Base-by-base conservation (phyloP, 306 rosid genomes). In the Rosa multiflora region DNA sequence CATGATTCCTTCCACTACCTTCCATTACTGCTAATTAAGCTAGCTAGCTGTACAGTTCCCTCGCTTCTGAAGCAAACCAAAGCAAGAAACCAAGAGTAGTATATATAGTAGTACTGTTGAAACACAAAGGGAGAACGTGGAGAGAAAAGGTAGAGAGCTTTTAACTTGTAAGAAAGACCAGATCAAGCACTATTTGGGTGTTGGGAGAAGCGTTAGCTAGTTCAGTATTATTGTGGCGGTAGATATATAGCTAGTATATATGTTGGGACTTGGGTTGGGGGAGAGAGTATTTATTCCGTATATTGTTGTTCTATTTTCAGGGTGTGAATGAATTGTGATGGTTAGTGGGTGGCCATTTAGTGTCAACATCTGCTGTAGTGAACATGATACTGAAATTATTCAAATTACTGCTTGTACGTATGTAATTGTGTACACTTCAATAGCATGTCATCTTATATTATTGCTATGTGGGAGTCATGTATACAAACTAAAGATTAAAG, bases 1-100 rank as follows among this genome's bases (percentile, higher is more conserved):
- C 86, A 21, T 86, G 39, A 18, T 66, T 88, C 69, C 68, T 61
- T 32, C 82, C 71, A 35, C 70, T 44, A 35, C 40, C 70, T 64
- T 64, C 70, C 70, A 64, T 64, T 13, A 11, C 66, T 59, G 37
- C 66, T 23, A 48, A 48, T 48, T 13, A 48, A 48, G 53, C 53
- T 48, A 10, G 35, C 64, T 58, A 8, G 15, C 18, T 53, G 15
- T 4, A 9, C 29, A n/a, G 13, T 21, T 56, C 5, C 32, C 4
- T 58, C 14, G 66, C 37, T 59, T 11, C 6, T 59, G 66, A 26
- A 23, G 66, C 37, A 59, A 58, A 58, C 35, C 64, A 21, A 59
- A 59, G 66, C 37, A 23, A 59, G 66, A 59, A 59, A n/a, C 61
- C 10, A n/a, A 56, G 62, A 56, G 62, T n/a, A 20, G 12, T 56